Percentiles rank a stretch among this genome's conserved stretches.
Conservation (phyloP, 1,139 yeast genomes). For the Debaryomyces coudertii region DNA sequence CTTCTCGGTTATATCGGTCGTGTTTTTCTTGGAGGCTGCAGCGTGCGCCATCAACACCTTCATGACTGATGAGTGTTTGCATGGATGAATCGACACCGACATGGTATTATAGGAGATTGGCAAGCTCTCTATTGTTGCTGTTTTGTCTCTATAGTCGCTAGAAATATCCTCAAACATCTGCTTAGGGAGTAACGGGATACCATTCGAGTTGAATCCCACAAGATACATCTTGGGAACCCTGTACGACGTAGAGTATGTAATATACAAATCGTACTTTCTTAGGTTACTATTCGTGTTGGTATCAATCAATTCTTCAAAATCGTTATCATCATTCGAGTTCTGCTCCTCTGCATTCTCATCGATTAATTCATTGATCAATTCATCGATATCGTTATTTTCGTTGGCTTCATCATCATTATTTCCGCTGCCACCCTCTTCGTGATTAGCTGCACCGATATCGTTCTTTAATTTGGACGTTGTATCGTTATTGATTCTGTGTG, state of each 20-base stretch:
- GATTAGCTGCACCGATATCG: conserved; percentile 13
- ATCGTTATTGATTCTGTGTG: conserved; percentile 15
- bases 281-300: conserved; percentile 36
- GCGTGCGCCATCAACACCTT: conserved; percentile 71
- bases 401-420: conserved; percentile 1
- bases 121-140: conserved; percentile 92
- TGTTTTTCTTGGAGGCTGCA: conserved; percentile 24
- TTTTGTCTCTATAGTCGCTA: conserved; percentile 88
- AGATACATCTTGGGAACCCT: conserved; percentile 94
- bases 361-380: conserved; percentile 38
- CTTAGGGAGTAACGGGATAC: conserved; percentile 82
- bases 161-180: conserved; percentile 95
- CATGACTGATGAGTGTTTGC: conserved; percentile 95
- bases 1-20: conserved; percentile 23
- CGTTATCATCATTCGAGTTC: conserved; percentile 37
- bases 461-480: conserved; percentile 5
- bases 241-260: conserved; percentile 91
- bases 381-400: conserved; percentile 26
- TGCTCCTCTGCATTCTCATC: conserved; percentile 42
- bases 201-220: conserved; percentile 83
- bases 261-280: conserved; percentile 84
- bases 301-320: conserved; percentile 36
- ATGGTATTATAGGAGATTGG: conserved; percentile 83
- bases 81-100: conserved; percentile 92
- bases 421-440: conserved; percentile 10